phyloP scores from a whole-genome alignment of 139 green algal species.

The Asterochloris erici region DNA sequence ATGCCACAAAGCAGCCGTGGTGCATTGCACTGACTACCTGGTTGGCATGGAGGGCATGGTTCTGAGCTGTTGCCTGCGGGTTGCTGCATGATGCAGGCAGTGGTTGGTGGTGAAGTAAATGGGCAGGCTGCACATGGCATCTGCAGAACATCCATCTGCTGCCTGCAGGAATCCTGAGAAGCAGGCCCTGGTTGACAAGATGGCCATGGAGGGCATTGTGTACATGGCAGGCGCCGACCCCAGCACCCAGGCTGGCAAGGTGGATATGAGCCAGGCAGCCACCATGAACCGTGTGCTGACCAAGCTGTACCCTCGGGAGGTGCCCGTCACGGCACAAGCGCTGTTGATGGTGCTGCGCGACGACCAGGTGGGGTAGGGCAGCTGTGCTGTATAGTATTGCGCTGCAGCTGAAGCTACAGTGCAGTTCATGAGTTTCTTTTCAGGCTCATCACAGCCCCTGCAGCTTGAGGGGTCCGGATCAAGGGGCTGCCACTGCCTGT shows the following conservation, averaged over 20 bases:
- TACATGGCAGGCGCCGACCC: conserved; percentile 17
- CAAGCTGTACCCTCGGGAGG: conserved; percentile 12
- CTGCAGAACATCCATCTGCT: not conserved
- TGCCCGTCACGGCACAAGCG: not conserved
- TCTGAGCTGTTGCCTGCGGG: too few relatives aligned
- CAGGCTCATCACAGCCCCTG: not conserved
- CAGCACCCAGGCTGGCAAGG: not conserved
- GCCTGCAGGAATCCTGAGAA: conserved; percentile 12
- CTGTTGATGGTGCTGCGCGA: conserved; percentile 13
- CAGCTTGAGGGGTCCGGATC: too few relatives aligned
- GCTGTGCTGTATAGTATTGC: too few relatives aligned
- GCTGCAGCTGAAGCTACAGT: not conserved
- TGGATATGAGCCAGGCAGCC: conserved; percentile 10
- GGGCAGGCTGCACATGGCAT: too few relatives aligned
- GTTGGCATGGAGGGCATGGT: too few relatives aligned
- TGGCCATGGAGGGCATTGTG: conserved; percentile 11
- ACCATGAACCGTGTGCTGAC: conserved; percentile 11
- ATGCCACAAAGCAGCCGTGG: too few relatives aligned
- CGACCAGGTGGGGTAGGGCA: conserved; percentile 7
- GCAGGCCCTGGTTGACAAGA: conserved; percentile 12
- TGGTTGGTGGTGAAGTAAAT: too few relatives aligned
- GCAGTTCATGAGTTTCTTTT: not conserved
- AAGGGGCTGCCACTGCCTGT: not conserved
- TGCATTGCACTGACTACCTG: too few relatives aligned
- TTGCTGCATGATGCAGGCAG: too few relatives aligned